These are phyloP conservation scores for Pachyrhizus erosus DNA, from an alignment of 306 rosid genomes.

Conservation along the genomic window DNA sequence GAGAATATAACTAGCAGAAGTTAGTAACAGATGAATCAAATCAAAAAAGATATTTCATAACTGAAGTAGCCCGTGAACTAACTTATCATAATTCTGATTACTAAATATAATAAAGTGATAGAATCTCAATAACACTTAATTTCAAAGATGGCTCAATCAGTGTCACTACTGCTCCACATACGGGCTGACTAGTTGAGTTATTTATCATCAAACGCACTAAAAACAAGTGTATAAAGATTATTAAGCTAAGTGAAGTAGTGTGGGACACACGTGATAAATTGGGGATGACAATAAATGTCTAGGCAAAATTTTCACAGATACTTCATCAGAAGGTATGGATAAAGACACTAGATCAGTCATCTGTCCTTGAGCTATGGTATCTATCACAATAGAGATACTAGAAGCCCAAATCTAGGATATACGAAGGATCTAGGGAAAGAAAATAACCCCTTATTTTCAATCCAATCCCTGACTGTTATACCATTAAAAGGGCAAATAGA, in stretches of 20 bases:
- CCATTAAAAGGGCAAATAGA: neutral
- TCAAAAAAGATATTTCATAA: neutral
- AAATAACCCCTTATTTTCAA: neutral
- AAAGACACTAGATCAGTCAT: neutral
- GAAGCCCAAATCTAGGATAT: constrained; percentile 1
- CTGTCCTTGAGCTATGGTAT: neutral
- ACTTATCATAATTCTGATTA: neutral
- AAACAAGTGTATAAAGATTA: neutral
- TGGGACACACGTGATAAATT: neutral
- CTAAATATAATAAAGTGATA: constrained; percentile 8
- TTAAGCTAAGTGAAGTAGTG: neutral
- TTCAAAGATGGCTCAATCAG: neutral
- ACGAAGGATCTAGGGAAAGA: neutral
- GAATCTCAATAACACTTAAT: neutral
- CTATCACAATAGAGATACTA: neutral
- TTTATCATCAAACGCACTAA: neutral
- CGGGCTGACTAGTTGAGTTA: neutral
- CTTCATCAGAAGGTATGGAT: neutral
- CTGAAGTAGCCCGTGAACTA: neutral
- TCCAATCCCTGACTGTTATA: neutral
- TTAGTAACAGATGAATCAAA: neutral
- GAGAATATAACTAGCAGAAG: neutral
- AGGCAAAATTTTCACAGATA: neutral
- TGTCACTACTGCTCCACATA: neutral
- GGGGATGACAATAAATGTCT: neutral